Evolutionary conservation across 2,329 filamentous ascomycete genomes (phyloP), one percentile per base, ranked within the genome.

Genomic region (Claviceps digitariae): DNA sequence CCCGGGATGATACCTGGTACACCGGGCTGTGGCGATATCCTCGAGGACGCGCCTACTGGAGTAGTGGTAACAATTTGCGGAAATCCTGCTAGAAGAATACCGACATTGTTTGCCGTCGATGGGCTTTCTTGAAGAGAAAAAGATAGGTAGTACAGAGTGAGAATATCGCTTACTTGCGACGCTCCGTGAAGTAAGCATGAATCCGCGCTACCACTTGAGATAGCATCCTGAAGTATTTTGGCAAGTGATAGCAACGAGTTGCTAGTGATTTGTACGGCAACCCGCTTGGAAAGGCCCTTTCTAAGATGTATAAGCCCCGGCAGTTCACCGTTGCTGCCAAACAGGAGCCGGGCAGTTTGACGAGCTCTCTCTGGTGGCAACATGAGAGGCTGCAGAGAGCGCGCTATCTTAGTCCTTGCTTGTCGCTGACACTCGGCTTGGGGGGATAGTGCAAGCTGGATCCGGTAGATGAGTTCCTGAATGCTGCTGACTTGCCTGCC

Each of bases 51-150:
- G 29, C 46, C 52, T 15, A 55, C 54, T 12, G 56, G 34, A 13
- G 71, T 72, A 13, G 72, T 72, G 21, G 74, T 64, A 27, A 60
- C 58, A 9, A 65, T 55, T 54, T 95, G 90, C 63, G 95, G 93
- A 21, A 97, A 87, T 54, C 93, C 88, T 5, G 93, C 93, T n/a
- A 98, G 80, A 29, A 98, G 75, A 53, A 98, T 98, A 3, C 93
- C 93, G 13, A 98, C 90, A 65, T 98, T 98, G 66, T 98, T 98
- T 0, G 93, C 93, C 0, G 93, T 98, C 0, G 93, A 98, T 2
- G 93, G 93, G 62, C 93, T 97, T 48, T 93, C 90, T 58, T 96
- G 93, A 2, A 98, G 76, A 0, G 93, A 95, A 3, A 98, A 73
- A 0, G 93, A 98, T 2, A 98, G 75, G 63, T 98, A 98, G 67